phyloP scores from a whole-genome alignment of 2,329 filamentous ascomycete species.

The Bisporella sp. region DNA sequence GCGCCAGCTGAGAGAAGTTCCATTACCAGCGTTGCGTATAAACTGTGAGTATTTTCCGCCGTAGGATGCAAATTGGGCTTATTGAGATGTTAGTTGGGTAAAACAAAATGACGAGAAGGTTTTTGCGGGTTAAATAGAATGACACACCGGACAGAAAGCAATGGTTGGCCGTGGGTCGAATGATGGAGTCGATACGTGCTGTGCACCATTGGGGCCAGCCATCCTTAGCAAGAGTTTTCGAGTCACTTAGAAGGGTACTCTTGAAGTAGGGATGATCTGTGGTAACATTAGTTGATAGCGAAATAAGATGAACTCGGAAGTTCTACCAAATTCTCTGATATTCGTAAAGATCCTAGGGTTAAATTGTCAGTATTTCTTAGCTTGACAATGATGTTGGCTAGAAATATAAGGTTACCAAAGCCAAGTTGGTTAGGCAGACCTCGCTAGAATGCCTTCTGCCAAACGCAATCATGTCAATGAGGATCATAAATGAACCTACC shows the following conservation, averaged over 20 bases:
- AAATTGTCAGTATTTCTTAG: background rate
- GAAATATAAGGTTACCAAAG: too few relatives aligned
- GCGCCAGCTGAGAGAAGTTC: constrained; percentile 41
- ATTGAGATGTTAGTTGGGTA: background rate
- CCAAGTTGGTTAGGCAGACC: too few relatives aligned
- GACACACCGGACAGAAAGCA: constrained; percentile 34
- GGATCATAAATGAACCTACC: constrained; percentile 21
- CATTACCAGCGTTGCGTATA: constrained; percentile 34
- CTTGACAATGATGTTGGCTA: background rate
- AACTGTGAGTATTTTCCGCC: constrained; percentile 39
- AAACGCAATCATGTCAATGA: too few relatives aligned
- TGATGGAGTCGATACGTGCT: constrained; percentile 31
- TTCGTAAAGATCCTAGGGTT: constrained; percentile 32
- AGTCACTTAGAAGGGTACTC: constrained; percentile 37
- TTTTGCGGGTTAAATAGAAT: background rate
- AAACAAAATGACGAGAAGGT: background rate
- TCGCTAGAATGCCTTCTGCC: too few relatives aligned
- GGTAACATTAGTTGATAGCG: background rate
- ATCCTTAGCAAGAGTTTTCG: constrained; percentile 32
- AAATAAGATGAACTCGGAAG: background rate
- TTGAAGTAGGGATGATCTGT: constrained; percentile 37
- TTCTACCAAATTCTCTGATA: constrained; percentile 36
- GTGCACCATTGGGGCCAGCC: constrained; percentile 34
- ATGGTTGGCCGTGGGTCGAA: constrained; percentile 29
- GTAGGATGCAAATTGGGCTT: constrained; percentile 37